Evolutionary conservation across 2,329 filamentous ascomycete genomes (phyloP), one percentile per base, ranked within the genome.

Genomic region (Clarireedia sp.): DNA sequence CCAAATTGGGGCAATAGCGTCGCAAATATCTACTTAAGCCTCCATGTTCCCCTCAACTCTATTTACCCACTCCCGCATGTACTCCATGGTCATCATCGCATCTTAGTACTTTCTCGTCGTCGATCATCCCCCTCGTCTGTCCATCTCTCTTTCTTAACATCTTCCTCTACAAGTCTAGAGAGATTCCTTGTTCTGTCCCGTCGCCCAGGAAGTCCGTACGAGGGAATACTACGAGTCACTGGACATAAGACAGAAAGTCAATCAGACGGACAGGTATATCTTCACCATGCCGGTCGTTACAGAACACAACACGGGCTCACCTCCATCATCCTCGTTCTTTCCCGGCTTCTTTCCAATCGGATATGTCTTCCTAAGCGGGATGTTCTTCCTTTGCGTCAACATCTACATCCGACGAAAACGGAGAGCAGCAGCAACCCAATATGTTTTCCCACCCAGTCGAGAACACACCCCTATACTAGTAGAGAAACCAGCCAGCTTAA

Each of bases 211-310:
- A 19, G 16, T 41, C 17, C 16, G 7, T 41, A n/a, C 38, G n/a
- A 41, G 38, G 38, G 38, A 41, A 41, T 12, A 12, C 29, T 12
- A 14, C 9, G 8, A 41, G 38, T 45, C 41, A 45, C 41, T 8
- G 21, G 41, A 23, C 19, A 45, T 14, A 45, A 10, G 5, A 24
- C 12, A 41, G 38, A 19, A 8, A 41, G 38, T 33, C 29, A 33
- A 33, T 33, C 29, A 33, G 29, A 33, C 10, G 29, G 9, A 33
- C 38, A 41, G 14, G 38, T 17, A 46, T 38, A 23, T 14, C 37
- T 36, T 33, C 44, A 51, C 37, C 26, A 58, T 58, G 57, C 57
- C 56, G 12, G 56, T 55, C 45, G 46, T 60, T 49, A 51, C 57
- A 21, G 53, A 50, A 21, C 37, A 43, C n/a, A 21, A 29, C 23